These are phyloP conservation scores for Phytophthora tentaculata DNA, from an alignment of 352 stramenopile species.

Conservation along the genomic window DNA sequence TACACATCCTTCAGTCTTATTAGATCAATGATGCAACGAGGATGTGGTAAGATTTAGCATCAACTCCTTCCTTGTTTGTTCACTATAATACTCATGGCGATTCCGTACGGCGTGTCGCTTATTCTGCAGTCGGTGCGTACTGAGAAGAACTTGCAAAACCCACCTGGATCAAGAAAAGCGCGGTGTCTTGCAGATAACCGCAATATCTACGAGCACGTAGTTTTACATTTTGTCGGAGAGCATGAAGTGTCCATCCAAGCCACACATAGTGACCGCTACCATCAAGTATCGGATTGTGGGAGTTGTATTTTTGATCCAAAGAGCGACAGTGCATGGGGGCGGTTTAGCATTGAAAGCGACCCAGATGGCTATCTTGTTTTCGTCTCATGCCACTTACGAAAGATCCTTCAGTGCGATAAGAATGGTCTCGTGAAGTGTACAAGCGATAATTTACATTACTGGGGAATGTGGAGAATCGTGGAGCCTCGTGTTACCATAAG, in stretches of 20 bases:
- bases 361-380: slow-evolving; percentile 26
- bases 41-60: too few species aligned
- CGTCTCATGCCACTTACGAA: slow-evolving; percentile 30
- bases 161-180: slow-evolving; percentile 35
- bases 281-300: slow-evolving; percentile 30
- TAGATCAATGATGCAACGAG: too few species aligned
- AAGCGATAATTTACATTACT: slow-evolving; percentile 14
- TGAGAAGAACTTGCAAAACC: slow-evolving; percentile 34
- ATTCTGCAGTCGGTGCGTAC: slow-evolving; percentile 32
- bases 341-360: slow-evolving; percentile 44
- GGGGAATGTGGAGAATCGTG: slow-evolving; percentile 31
- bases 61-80: too few species aligned
- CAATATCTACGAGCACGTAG: slow-evolving; percentile 34
- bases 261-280: slow-evolving; percentile 26
- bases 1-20: background rate
- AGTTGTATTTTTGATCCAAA: slow-evolving; percentile 39
- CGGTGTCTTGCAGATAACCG: slow-evolving; percentile 32
- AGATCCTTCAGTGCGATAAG: slow-evolving; percentile 28
- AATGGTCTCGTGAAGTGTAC: slow-evolving; percentile 24
- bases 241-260: slow-evolving; percentile 39
- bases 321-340: slow-evolving; percentile 22
- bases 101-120: slow-evolving; percentile 36
- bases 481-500: slow-evolving; percentile 15
- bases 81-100: background rate
- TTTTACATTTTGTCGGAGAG: slow-evolving; percentile 34